Base-by-base conservation (phyloP, 768 basidiomycete species). In the Ramaria sp. region DNA sequence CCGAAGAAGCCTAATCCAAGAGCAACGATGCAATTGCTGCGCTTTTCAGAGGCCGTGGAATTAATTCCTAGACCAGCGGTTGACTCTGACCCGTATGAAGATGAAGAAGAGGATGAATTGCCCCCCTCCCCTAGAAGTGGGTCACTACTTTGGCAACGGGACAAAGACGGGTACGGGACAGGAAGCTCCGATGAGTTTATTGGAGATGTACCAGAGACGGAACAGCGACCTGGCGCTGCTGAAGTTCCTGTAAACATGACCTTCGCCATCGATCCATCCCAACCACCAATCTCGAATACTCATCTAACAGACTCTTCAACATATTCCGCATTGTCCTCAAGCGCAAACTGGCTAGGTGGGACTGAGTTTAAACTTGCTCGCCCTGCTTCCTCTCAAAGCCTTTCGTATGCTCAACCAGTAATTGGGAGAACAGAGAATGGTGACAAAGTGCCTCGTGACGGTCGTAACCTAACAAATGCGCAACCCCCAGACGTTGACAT, bases 71-170 rank as follows among this genome's bases (percentile, higher is more conserved):
- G 48, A 32, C 48, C 48, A 12, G 48, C 13, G 5, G 30, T 36
- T 12, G 48, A 50, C 34, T 50, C 48, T 16, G n/a, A 50, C 24
- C 48, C 48, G 13, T 50, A 50, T 37, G 45, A 47, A 24, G 30
- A 50, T 34, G 48, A 50, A 37, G 28, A 27, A 32, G 45, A 47
- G 10, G 48, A 36, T 13, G 5, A 18, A 15, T 34, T 50, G 28
- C 48, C 48, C 5, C 48, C 48, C n/a, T 50, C 48, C 13, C 48
- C 48, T 9, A 7, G 20, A 37, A 10, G 48, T 1, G 48, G 48
- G n/a, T 50, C 48, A 3, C 7, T 34, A 32, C 16, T 50, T 12
- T 50, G 48, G 48, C 10, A 2, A 50, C 48, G 36, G 34, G 48
- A 12, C 20, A 15, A 34, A 15, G 48, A 50, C 5, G 48, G 3